A percentile compares a stretch with the other conserved stretches of the same genome.
phyloP scores from a whole-genome alignment of 2,329 filamentous ascomycete species.

The Beauveria rudraprayagi region DNA sequence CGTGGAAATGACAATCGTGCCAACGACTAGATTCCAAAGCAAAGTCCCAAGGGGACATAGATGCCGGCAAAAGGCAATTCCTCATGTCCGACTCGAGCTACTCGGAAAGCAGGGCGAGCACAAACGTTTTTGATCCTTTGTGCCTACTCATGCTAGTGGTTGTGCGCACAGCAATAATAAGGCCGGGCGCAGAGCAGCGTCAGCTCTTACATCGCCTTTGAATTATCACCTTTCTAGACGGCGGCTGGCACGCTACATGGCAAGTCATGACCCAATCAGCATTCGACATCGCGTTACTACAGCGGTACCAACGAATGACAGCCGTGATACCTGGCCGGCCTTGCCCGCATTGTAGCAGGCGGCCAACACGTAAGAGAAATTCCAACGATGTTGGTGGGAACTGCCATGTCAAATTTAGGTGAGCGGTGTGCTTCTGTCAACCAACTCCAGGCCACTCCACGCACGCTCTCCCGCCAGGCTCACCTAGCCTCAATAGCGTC shows the following conservation, averaged over 20 bases:
- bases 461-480: background rate
- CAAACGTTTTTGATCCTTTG: too few species aligned
- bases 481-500: background rate
- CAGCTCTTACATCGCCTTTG: background rate
- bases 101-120: too few species aligned
- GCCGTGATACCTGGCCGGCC: background rate
- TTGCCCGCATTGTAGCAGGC: background rate
- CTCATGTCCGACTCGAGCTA: too few species aligned
- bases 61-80: too few species aligned
- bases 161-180: too few species aligned
- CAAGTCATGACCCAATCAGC: background rate
- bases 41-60: background rate
- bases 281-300: too few species aligned
- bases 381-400: background rate
- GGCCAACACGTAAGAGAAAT: background rate
- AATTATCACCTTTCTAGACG: background rate
- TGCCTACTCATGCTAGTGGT: background rate
- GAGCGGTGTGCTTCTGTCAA: background rate
- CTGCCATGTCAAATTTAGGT: background rate
- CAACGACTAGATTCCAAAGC: background rate
- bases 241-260: background rate
- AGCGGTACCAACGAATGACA: background rate
- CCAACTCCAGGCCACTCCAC: background rate
- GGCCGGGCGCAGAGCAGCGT: background rate
- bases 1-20: background rate